Evolutionary conservation across 164 flowering plant genomes (phyloP), one percentile per base, ranked within the genome.

Genomic region (Annona squamosa): DNA sequence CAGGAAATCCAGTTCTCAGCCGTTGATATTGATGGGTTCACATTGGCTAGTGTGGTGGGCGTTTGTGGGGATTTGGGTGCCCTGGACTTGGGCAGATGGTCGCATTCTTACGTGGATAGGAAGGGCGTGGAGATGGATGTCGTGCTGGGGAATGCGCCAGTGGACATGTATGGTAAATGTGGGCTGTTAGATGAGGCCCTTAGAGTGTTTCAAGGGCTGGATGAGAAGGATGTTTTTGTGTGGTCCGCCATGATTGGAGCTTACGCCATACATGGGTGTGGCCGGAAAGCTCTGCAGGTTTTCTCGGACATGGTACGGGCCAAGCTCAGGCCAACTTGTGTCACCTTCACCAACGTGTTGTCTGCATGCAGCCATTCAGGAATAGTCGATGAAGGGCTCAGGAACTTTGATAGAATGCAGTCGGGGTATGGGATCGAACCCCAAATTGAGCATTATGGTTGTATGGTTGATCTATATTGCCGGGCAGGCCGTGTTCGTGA

Each of bases 291-390:
- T 26, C 46, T 79, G n/a, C 48, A 76, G 46, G 41, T 76, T 57
- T 79, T 76, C 68, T 70, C 65, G 4, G 18, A 47, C 7, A 79
- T 76, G 82, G 67, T 48, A 68, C 68, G 47, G 44, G 42, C 73
- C 3, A 59, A 45, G 3, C 71, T 77, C 17, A 67, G 52, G 10
- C 82, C 82, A 42, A 76, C 68, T 52, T 48, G 67, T 63, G 75
- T 79, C 56, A 79, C 79, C 1, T 79, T 76, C 71, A 79, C 75
- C 41, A 71, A 77, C 41, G 79, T 79, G 52, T 68, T 79, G 10
- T 62, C 46, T 63, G 82, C 82, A 9, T 79, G 82, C 46, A 76
- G 82, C 70, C 82, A 79, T 43, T 71, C 82, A 0, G 82, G 82
- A 9, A 63, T 76, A 63, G 19, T 79, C 1, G 77, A 76, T 1